Evolutionary conservation across 345 rosid species (phyloP), one percentile per base, ranked within the genome.

Genomic region (Eutrema japonicum): DNA sequence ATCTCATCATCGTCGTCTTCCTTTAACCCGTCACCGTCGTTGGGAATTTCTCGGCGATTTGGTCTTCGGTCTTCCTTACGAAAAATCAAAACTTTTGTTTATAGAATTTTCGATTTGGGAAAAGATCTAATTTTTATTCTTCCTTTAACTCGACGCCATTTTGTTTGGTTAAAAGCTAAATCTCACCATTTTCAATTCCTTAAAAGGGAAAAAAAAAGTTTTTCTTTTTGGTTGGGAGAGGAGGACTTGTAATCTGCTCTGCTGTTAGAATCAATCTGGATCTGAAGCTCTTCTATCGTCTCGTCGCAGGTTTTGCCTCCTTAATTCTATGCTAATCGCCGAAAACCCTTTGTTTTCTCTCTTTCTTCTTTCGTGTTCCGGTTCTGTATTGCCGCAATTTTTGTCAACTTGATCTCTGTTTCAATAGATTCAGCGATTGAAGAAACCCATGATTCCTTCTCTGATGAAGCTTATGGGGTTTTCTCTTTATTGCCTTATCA

Each of bases 211-310:
- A n/a, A 18, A 10, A 14, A 9, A 52, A 1, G 62, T 33, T 65
- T 45, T 45, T 6, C 8, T 46, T 12, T 10, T 4, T 37, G 41
- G 60, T 61, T 75, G 64, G 47, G 62, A 57, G 74, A 56, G 58
- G 60, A 64, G 45, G 58, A 65, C 68, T 50, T 59, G 69, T 2
- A 58, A 66, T 77, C 69, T 77, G 67, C 62, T 63, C 77, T 65
- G 63, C 64, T 78, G 48, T 51, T 64, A 55, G 18, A 77, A 67
- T 67, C 71, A 65, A 74, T 78, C 75, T 73, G 81, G 81, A 78
- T 78, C 78, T 73, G 71, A 73, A 68, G 71, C 74, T 68, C 66
- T 49, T 76, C 16, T 62, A 45, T 48, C 58, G 18, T 61, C 73
- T 52, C 40, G 2, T 57, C 36, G 12, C 29, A 66, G 80, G 77